These are phyloP conservation scores for Boletus vermiculosoides DNA, from an alignment of 768 basidiomycete species.

Conservation along the genomic window DNA sequence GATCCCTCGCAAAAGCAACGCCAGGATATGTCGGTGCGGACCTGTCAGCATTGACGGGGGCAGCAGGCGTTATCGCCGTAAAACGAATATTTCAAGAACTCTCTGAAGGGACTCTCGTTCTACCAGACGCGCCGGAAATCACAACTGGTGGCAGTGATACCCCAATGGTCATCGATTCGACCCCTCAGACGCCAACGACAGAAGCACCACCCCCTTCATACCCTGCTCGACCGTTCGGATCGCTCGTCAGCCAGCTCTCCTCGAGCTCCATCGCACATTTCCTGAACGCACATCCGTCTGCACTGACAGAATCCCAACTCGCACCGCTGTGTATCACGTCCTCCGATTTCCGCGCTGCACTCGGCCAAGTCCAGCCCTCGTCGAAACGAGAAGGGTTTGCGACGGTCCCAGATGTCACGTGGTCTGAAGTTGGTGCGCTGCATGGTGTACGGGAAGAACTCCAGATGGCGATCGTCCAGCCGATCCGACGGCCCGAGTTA, in stretches of 20 bases:
- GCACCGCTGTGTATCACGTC: slow-evolving; percentile 78
- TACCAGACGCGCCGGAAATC: slow-evolving; percentile 41
- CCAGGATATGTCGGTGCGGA: slow-evolving; percentile 99
- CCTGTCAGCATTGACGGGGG: slow-evolving; percentile 83
- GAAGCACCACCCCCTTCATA: slow-evolving; percentile 18
- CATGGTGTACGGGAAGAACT: slow-evolving; percentile 83
- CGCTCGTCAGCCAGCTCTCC: slow-evolving; percentile 41
- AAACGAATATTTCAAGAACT: slow-evolving; percentile 90
- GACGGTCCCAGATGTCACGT: slow-evolving; percentile 93
- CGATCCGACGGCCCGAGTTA: slow-evolving; percentile 84
- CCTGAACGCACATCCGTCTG: slow-evolving; percentile 79
- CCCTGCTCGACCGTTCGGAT: slow-evolving; percentile 34
- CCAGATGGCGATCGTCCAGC: slow-evolving; percentile 97
- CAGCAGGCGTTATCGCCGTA: slow-evolving; percentile 93
- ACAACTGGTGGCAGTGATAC: slow-evolving; percentile 24
- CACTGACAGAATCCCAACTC: slow-evolving; percentile 76
- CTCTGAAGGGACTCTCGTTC: slow-evolving; percentile 60
- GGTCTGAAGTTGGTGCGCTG: slow-evolving; percentile 94
- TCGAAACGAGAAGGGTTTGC: slow-evolving; percentile 98
- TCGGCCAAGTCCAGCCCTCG: slow-evolving; percentile 91
- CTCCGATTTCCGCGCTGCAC: slow-evolving; percentile 74
- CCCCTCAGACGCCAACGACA: slow-evolving; percentile 13
- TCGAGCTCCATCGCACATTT: slow-evolving; percentile 83
- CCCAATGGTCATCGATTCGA: slow-evolving; percentile 40
- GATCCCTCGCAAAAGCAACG: slow-evolving; percentile 82